Conservation (phyloP, 768 basidiomycete species). For the Leccinum broughii region DNA sequence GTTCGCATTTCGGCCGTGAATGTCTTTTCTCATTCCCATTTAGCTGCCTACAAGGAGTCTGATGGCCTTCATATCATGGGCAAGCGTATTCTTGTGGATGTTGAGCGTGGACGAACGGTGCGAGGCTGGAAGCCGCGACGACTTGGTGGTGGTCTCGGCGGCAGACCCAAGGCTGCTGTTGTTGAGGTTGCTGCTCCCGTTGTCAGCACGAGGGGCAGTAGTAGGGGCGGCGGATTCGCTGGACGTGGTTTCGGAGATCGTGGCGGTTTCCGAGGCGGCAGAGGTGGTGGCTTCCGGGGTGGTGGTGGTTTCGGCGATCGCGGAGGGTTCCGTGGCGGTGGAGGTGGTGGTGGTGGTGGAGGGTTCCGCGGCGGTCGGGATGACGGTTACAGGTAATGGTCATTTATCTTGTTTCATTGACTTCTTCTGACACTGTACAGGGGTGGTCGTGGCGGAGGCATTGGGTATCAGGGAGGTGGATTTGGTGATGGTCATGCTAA, state of each 20-base stretch:
- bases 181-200: conserved; percentile 43
- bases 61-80: conserved; percentile 96
- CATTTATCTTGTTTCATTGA: not conserved
- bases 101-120: conserved; percentile 96
- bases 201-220: conserved; percentile 28
- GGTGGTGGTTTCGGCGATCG: conserved; percentile 45
- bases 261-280: conserved; percentile 43
- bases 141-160: conserved; percentile 98
- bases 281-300: conserved; percentile 46
- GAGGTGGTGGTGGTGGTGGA: conserved; percentile 36
- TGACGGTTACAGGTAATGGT: conserved; percentile 52
- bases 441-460: conserved; percentile 70
- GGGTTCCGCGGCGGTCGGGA: conserved; percentile 40
- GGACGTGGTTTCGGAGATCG: conserved; percentile 41
- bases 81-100: conserved; percentile 95
- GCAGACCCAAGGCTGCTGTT: conserved; percentile 76
- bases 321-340: conserved; percentile 42
- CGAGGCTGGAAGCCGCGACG: conserved; percentile 98
- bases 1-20: conserved; percentile 14
- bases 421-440: conserved; percentile 33
- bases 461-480: conserved; percentile 66
- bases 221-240: conserved; percentile 40
- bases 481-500: conserved; percentile 54
- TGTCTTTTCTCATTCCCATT: conserved; percentile 19
- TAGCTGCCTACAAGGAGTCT: conserved; percentile 97